phyloP scores from a whole-genome alignment of 208 protist genomes.

The Acanthamoeba rhysodes region DNA sequence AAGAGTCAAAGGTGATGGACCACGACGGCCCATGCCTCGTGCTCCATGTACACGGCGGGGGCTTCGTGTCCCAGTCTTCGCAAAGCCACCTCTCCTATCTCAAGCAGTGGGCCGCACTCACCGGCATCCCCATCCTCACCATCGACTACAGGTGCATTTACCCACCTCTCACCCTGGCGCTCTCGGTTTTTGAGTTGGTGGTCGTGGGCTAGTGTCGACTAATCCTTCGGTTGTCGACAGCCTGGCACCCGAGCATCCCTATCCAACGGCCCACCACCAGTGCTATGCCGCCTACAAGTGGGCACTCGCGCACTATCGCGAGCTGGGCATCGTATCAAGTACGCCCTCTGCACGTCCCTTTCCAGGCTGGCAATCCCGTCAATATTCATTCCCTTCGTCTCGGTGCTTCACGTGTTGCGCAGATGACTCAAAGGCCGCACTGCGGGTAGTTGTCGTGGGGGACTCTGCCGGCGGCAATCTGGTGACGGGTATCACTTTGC shows the following conservation, averaged over 20 bases:
- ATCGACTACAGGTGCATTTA: slow-evolving; percentile 6
- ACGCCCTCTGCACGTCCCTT: background rate
- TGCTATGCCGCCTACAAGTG: slow-evolving; percentile 44
- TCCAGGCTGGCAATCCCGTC: no score
- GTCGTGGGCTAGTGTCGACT: background rate
- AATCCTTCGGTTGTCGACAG: background rate
- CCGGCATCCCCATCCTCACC: slow-evolving; percentile 38
- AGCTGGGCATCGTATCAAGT: slow-evolving; percentile 30
- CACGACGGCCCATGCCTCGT: background rate
- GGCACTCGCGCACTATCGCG: background rate
- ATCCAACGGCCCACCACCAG: background rate
- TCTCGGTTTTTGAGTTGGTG: background rate
- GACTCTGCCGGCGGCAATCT: slow-evolving; percentile 32
- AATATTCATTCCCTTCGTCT: background rate
- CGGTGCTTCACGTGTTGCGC: background rate
- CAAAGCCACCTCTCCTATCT: slow-evolving; percentile 27
- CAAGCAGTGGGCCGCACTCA: slow-evolving; percentile 33
- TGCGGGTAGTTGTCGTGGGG: background rate
- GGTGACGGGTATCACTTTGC: background rate
- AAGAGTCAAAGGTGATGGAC: background rate
- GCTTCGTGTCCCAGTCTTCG: slow-evolving; percentile 28
- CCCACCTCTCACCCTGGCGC: no score
- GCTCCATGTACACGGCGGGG: slow-evolving; percentile 24
- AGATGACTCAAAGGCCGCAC: background rate
- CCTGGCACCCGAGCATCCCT: slow-evolving; percentile 21